Evolutionary conservation across 495 filamentous ascomycete species (phyloP).

Genomic region (Pseudotulostoma volvatum): DNA sequence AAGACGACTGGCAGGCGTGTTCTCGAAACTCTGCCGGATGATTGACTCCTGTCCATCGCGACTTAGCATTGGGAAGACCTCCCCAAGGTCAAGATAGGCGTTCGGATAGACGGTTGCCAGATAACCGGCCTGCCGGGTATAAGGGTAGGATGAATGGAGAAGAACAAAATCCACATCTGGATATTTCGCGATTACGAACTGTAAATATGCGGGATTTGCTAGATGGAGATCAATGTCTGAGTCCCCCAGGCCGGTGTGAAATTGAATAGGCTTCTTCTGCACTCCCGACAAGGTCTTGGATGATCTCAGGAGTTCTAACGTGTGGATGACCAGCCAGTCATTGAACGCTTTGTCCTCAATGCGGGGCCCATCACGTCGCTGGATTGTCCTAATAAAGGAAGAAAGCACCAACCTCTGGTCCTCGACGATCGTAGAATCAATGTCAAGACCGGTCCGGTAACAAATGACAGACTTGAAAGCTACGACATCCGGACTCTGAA

Average conservation of each 20-base stretch:
- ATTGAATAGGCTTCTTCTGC: constrained; percentile 59
- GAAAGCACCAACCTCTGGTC: constrained; percentile 7
- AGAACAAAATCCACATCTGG: constrained; percentile 59
- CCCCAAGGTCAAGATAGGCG: constrained; percentile 73
- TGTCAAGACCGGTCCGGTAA: constrained; percentile 59
- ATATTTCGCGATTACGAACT: constrained; percentile 54
- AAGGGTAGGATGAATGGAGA: constrained; percentile 74
- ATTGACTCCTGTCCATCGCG: constrained; percentile 62
- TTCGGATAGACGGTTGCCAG: constrained; percentile 66
- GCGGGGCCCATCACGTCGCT: constrained; percentile 22
- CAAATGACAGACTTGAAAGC: constrained; percentile 80
- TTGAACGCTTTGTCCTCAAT: constrained; percentile 48
- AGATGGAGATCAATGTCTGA: constrained; percentile 56
- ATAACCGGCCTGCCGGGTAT: constrained; percentile 68
- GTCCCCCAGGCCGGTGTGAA: constrained; percentile 78
- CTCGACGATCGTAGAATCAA: constrained; percentile 17
- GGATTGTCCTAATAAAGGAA: constrained; percentile 18
- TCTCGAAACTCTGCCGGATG: constrained; percentile 56
- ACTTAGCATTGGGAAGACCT: constrained; percentile 73
- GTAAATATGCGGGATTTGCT: constrained; percentile 63
- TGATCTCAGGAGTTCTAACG: constrained; percentile 18
- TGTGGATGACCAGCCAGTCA: constrained; percentile 43
- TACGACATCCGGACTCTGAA: constrained; percentile 51
- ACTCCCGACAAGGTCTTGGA: constrained; percentile 5
- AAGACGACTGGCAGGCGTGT: constrained; percentile 61